Evolutionary conservation across 352 stramenopile species (phyloP).

Genomic region (Phytophthora pluvialis): DNA sequence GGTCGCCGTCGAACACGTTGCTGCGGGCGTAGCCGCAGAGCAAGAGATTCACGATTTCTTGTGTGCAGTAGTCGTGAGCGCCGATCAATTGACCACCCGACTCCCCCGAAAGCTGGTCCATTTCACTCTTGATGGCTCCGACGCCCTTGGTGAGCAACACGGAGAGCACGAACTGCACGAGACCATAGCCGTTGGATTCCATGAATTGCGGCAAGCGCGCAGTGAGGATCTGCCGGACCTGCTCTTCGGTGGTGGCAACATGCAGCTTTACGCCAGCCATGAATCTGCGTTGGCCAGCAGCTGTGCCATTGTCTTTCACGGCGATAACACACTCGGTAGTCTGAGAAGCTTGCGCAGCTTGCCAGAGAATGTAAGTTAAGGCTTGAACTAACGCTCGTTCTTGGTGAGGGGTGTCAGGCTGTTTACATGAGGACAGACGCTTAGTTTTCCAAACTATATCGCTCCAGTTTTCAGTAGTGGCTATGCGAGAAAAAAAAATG

Average conservation of each 20-base stretch:
- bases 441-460: conserved; percentile 23
- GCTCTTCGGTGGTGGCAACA: conserved; percentile 38
- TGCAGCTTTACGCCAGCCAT: conserved; percentile 49
- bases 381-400: conserved; percentile 54
- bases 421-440: neutral
- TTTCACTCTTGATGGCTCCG: conserved; percentile 71
- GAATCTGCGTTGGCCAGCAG: conserved; percentile 40
- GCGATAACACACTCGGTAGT: conserved; percentile 43
- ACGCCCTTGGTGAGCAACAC: conserved; percentile 71
- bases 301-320: conserved; percentile 30
- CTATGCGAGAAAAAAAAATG: conserved; percentile 1
- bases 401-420: conserved; percentile 53
- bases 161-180: conserved; percentile 77
- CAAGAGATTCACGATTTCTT: conserved; percentile 98
- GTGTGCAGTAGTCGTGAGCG: conserved; percentile 89
- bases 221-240: conserved; percentile 44
- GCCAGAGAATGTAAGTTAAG: conserved; percentile 71
- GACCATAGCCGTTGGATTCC: conserved; percentile 59
- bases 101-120: conserved; percentile 79
- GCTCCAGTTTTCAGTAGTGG: conserved; percentile 8
- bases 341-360: conserved; percentile 43
- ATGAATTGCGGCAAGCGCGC: conserved; percentile 56
- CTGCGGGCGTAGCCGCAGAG: conserved; percentile 91
- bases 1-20: conserved; percentile 95
- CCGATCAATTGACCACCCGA: conserved; percentile 76